These are phyloP conservation scores for Fusarium paranaense DNA, from an alignment of 2,329 filamentous ascomycete genomes.

Conservation along the genomic window DNA sequence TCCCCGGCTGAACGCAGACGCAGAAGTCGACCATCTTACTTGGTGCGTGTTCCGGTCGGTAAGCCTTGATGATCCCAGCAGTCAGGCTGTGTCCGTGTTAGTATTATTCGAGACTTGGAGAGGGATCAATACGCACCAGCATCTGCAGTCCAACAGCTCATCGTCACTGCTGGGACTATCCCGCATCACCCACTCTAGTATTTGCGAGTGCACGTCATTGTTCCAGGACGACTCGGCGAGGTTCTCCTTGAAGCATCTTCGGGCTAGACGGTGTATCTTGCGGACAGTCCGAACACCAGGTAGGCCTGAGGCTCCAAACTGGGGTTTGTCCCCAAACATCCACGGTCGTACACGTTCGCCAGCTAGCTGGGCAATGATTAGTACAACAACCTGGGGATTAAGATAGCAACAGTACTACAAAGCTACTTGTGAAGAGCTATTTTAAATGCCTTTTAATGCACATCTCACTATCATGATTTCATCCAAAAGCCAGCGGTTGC, in stretches of 20 bases:
- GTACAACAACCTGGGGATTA: neutral
- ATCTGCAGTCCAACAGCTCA: neutral
- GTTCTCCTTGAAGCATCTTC: conserved; percentile 6
- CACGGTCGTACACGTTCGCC: neutral
- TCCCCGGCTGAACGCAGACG: conserved; percentile 3
- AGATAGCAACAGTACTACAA: too few species aligned
- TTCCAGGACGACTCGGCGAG: conserved; percentile 13
- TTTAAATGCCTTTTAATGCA: too few species aligned
- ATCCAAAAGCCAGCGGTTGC: too few species aligned
- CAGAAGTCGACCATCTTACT: conserved; percentile 14
- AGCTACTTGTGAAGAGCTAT: too few species aligned
- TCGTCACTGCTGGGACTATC: neutral
- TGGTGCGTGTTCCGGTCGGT: neutral
- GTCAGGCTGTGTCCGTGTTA: conserved; percentile 1
- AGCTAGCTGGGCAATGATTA: neutral
- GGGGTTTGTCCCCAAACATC: neutral
- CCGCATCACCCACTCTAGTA: conserved; percentile 7
- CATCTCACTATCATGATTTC: too few species aligned
- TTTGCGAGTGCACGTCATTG: conserved; percentile 6
- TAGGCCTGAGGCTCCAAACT: neutral
- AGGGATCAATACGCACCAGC: neutral
- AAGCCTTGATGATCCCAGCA: neutral
- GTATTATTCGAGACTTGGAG: neutral
- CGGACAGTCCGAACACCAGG: neutral
- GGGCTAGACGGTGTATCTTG: conserved; percentile 10